Evolutionary conservation across 2,329 filamentous ascomycete species (phyloP), one percentile per base, ranked within the genome.

Genomic region (Scolecobasidium constrictum): DNA sequence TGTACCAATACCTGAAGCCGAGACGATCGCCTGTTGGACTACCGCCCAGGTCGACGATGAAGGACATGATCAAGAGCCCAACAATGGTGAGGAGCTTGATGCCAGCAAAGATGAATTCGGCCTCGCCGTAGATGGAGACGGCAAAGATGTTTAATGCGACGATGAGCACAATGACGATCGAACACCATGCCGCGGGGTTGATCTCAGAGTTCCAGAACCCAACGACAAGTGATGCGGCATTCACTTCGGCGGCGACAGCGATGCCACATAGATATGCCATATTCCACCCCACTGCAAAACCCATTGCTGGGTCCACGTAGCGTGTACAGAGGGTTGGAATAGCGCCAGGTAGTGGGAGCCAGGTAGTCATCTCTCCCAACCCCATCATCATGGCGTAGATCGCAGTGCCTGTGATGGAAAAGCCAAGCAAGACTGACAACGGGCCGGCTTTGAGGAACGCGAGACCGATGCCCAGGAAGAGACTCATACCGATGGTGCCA

Each of bases 181-280:
- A 33, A 18, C 38, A 47, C 38, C 46, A 49, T 15, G 46, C 42
- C 5, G 46, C 42, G 20, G 39, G 16, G 16, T 39, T 20, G 12
- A 48, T 36, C 15, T 15, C 65, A 31, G 72, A 72, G 52, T 87
- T 85, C 61, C 81, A 84, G 49, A 87, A 78, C 46, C 72, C 82
- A 43, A 85, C 75, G 52, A 68, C 78, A 46, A 61, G 16, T 60
- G 56, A 1, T 65, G 48, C 44, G 77, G 68, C 83, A 31, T 31
- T n/a, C 26, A 31, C 26, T 9, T 7, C 9, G 26, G 9, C 26
- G 26, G 26, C 26, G 50, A 76, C 83, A 0, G 82, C 86, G 45
- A 81, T 76, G 15, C 77, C 71, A 81, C 80, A 88, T 28, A 73
- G 79, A 55, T 86, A 86, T 79, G 81, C 88, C 62, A 88, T 88